These are phyloP conservation scores for Berberis thunbergii DNA, from an alignment of 164 flowering plant genomes.

Conservation along the genomic window DNA sequence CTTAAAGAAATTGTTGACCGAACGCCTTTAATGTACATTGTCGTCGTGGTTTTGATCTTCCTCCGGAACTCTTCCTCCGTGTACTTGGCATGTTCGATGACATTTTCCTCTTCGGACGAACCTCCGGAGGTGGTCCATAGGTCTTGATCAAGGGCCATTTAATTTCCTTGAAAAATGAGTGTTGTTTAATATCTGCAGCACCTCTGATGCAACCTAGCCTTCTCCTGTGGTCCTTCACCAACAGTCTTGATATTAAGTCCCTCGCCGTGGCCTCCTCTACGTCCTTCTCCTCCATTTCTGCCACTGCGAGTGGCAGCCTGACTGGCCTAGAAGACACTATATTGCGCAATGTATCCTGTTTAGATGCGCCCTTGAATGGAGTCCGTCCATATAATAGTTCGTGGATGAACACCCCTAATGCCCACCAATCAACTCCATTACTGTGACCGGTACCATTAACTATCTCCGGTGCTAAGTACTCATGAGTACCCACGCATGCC, in stretches of 20 bases:
- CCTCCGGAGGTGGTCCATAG: slow-evolving; percentile 39
- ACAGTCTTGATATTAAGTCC: slow-evolving; percentile 53
- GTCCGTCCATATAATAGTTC: slow-evolving; percentile 73
- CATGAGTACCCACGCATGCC: slow-evolving; percentile 87
- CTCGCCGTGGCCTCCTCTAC: slow-evolving; percentile 27
- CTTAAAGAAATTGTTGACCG: too few relatives aligned
- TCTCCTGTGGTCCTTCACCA: slow-evolving; percentile 62
- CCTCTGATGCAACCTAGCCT: slow-evolving; percentile 70
- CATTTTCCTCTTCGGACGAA: too few relatives aligned
- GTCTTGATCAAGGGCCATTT: slow-evolving; percentile 77
- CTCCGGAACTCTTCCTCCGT: too few relatives aligned
- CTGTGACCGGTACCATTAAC: slow-evolving; percentile 69
- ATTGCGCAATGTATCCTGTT: slow-evolving; percentile 64
- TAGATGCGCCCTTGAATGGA: slow-evolving; percentile 75
- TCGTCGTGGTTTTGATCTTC: too few relatives aligned
- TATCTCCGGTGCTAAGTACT: slow-evolving; percentile 85
- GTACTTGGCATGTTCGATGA: too few relatives aligned
- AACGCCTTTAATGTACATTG: too few relatives aligned
- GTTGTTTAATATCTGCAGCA: slow-evolving; percentile 72
- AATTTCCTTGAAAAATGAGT: slow-evolving; percentile 66
- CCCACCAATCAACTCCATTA: slow-evolving; percentile 95
- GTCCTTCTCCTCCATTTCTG: slow-evolving; percentile 12
- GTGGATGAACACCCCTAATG: slow-evolving; percentile 74
- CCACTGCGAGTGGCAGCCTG: slow-evolving; percentile 20
- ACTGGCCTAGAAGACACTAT: slow-evolving; percentile 39